phyloP scores from a whole-genome alignment of 2,329 filamentous ascomycete species.

The Xylariomycetidae sp. region DNA sequence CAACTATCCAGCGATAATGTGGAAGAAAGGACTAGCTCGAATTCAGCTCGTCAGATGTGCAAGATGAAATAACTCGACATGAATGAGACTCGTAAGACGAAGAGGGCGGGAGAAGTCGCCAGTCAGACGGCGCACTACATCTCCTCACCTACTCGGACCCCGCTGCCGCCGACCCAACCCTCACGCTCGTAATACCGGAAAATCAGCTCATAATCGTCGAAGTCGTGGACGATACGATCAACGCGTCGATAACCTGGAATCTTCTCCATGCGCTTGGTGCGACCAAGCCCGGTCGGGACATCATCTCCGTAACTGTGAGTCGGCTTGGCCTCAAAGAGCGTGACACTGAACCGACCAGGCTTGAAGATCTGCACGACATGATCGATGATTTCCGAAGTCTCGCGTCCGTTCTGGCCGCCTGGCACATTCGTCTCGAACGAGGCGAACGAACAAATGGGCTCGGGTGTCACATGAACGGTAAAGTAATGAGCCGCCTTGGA shows the following conservation, averaged over 20 bases:
- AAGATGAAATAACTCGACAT: no score
- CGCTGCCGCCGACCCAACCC: constrained; percentile 60
- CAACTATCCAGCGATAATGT: no score
- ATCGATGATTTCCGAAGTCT: constrained; percentile 85
- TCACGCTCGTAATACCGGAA: constrained; percentile 95
- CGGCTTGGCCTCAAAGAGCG: constrained; percentile 86
- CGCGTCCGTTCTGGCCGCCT: constrained; percentile 77
- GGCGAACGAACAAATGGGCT: constrained; percentile 94
- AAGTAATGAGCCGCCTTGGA: constrained; percentile 77
- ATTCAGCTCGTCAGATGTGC: no score
- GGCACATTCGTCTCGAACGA: constrained; percentile 99
- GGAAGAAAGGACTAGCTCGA: no score
- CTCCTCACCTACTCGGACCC: constrained; percentile 51
- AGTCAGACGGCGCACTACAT: no score
- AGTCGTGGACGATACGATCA: constrained; percentile 93
- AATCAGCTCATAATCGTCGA: constrained; percentile 94
- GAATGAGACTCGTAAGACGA: no score
- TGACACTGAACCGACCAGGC: constrained; percentile 95
- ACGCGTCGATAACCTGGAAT: constrained; percentile 84
- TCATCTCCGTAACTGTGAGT: constrained; percentile 38
- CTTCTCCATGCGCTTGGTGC: constrained; percentile 60
- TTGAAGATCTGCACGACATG: constrained; percentile 96
- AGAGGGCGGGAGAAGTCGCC: no score
- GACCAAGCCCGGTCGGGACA: constrained; percentile 27
- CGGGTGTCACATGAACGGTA: constrained; percentile 95